Percentiles rank a stretch among this genome's conserved stretches.
phyloP scores from a whole-genome alignment of 2,329 filamentous ascomycete genomes.

The Penicillium sp. region DNA sequence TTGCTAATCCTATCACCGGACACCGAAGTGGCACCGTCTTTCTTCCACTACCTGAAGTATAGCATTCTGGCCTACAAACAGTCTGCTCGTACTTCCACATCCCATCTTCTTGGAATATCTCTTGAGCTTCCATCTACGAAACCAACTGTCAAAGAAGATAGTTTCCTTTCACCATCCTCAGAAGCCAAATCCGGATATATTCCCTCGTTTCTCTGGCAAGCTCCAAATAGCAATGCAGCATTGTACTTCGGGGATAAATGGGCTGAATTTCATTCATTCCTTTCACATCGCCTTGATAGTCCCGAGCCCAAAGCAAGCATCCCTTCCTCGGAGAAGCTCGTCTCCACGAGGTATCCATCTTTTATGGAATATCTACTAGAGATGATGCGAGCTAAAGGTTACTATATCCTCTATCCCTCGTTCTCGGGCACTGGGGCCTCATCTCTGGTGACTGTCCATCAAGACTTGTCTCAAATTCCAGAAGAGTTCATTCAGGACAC shows the following conservation, averaged over 20 bases:
- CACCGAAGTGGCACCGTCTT: constrained; percentile 74
- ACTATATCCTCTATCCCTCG: constrained; percentile 77
- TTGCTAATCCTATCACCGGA: constrained; percentile 83
- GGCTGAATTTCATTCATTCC: constrained; percentile 79
- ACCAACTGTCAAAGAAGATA: constrained; percentile 58
- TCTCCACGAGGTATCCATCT: constrained; percentile 69
- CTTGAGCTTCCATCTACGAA: constrained; percentile 66
- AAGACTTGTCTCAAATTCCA: constrained; percentile 69
- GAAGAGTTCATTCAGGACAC: constrained; percentile 57
- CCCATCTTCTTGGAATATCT: constrained; percentile 72
- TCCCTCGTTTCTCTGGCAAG: constrained; percentile 78
- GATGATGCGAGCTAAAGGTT: constrained; percentile 73
- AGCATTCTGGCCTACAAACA: constrained; percentile 74
- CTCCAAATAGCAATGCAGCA: constrained; percentile 77
- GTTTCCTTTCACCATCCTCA: constrained; percentile 52
- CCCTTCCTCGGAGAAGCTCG: constrained; percentile 48
- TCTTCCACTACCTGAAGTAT: constrained; percentile 85
- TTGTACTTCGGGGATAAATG: constrained; percentile 85
- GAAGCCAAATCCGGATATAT: constrained; percentile 29
- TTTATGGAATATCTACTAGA: constrained; percentile 79
- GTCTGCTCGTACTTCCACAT: constrained; percentile 52
- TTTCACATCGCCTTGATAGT: constrained; percentile 60
- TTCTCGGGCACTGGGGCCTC: constrained; percentile 47
- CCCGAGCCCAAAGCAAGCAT: constrained; percentile 24
- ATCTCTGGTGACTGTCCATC: constrained; percentile 71